phyloP scores from a whole-genome alignment of 2,329 filamentous ascomycete genomes.

The Hypoxylon sp. region DNA sequence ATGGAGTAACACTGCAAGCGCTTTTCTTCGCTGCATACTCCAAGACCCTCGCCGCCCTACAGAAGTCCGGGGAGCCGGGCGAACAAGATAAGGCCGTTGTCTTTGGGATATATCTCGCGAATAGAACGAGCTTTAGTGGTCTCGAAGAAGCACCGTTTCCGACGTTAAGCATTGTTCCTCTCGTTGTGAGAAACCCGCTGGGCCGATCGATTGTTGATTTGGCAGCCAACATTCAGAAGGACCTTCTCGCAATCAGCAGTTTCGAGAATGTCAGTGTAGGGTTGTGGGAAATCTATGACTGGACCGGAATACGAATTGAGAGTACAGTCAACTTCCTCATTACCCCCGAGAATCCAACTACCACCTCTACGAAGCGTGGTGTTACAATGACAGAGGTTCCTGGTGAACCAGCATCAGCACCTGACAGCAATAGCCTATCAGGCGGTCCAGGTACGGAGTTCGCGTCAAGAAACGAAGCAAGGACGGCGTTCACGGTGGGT shows the following conservation, averaged over 20 bases:
- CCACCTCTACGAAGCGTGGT: slow-evolving; percentile 8
- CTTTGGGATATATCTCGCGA: slow-evolving; percentile 87
- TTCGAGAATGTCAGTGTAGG: slow-evolving; percentile 70
- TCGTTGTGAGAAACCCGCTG: slow-evolving; percentile 66
- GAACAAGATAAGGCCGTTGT: slow-evolving; percentile 62
- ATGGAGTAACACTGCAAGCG: slow-evolving; percentile 78
- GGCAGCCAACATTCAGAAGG: slow-evolving; percentile 75
- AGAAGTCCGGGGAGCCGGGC: slow-evolving; percentile 9
- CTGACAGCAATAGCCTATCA: slow-evolving; percentile 15
- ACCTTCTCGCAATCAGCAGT: slow-evolving; percentile 74
- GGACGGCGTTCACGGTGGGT: slow-evolving; percentile 46
- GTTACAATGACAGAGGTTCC: slow-evolving; percentile 34
- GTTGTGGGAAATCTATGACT: slow-evolving; percentile 78
- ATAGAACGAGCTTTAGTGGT: slow-evolving; percentile 71
- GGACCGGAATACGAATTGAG: slow-evolving; percentile 80
- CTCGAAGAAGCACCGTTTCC: slow-evolving; percentile 70
- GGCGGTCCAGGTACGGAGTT: slow-evolving; percentile 32
- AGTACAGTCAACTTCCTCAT: slow-evolving; percentile 87
- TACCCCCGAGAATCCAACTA: slow-evolving; percentile 56
- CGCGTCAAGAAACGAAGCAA: slow-evolving; percentile 43
- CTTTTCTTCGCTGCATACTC: slow-evolving; percentile 82
- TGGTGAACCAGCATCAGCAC: not conserved
- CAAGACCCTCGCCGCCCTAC: slow-evolving; percentile 56
- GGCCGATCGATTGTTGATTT: slow-evolving; percentile 60
- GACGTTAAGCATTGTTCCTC: slow-evolving; percentile 83